phyloP scores from a whole-genome alignment of 1,139 yeast genomes.

The Magnusiomyces fungicola region DNA sequence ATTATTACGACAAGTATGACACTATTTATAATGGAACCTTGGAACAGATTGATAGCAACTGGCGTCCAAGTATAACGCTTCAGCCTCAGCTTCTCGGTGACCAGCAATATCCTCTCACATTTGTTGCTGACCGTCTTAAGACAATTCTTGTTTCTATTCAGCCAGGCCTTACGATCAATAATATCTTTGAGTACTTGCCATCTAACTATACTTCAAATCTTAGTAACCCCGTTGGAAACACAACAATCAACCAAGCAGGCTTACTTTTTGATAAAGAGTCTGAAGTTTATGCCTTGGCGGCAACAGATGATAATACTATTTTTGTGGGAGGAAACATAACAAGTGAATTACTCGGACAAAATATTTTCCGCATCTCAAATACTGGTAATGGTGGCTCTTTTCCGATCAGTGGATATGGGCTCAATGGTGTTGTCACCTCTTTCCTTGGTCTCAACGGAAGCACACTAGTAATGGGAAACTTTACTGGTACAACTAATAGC shows the following conservation, averaged over 20 bases:
- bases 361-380: conserved; percentile 26
- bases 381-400: conserved; percentile 22
- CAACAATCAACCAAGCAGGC: conserved; percentile 62
- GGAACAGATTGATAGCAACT: conserved; percentile 39
- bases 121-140: conserved; percentile 70
- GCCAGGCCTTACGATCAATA: conserved; percentile 46
- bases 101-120: conserved; percentile 38
- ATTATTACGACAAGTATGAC: conserved; percentile 74
- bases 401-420: conserved; percentile 23
- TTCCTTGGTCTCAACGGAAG: conserved; percentile 32
- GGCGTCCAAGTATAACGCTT: conserved; percentile 43
- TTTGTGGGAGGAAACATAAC: conserved; percentile 47
- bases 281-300: conserved; percentile 9
- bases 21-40: conserved; percentile 64
- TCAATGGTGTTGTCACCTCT: conserved; percentile 22
- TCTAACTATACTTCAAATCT: conserved; percentile 48
- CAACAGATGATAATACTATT: conserved; percentile 26
- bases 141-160: conserved; percentile 44
- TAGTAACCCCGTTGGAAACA: conserved; percentile 49
- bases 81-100: conserved; percentile 30
- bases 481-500: conserved; percentile 28
- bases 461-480: conserved; percentile 36
- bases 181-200: conserved; percentile 74
- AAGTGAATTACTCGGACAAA: conserved; percentile 27
- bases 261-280: conserved; percentile 24